Percentiles rank a stretch among this genome's conserved stretches.
These are phyloP conservation scores for Albizia julibrissin DNA, from an alignment of 306 rosid species.

Conservation along the genomic window DNA sequence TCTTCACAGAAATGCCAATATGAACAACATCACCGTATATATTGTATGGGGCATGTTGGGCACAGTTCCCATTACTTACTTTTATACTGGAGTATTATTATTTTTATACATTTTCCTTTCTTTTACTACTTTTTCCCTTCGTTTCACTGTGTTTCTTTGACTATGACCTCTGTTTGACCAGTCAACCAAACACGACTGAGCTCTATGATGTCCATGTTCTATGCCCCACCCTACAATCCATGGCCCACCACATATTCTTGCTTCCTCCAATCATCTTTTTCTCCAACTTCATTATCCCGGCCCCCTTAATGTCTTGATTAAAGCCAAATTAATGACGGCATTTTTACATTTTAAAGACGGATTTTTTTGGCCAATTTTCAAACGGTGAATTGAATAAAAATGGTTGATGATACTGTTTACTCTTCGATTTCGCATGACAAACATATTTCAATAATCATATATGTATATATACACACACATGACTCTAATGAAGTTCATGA, in stretches of 20 bases:
- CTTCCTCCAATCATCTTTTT: conserved; percentile 33
- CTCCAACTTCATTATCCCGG: conserved; percentile 16
- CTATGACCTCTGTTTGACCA: conserved; percentile 56
- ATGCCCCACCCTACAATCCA: conserved; percentile 48
- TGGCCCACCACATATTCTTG: conserved; percentile 51
- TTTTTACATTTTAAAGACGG: not conserved
- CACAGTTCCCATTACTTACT: conserved; percentile 53
- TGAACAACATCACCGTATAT: conserved; percentile 35
- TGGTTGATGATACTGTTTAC: not conserved
- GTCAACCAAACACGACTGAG: conserved; percentile 69
- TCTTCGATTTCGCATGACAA: not conserved
- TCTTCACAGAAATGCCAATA: conserved; percentile 49
- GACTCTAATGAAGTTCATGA: too few relatives aligned
- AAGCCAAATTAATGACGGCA: not conserved
- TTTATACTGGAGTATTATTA: conserved; percentile 23
- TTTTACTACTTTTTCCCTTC: not conserved
- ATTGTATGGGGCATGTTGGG: conserved; percentile 37
- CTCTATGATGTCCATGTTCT: conserved; percentile 52
- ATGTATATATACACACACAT: too few relatives aligned
- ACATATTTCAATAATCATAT: not conserved
- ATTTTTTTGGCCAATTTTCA: not conserved
- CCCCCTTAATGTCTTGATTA: not conserved
- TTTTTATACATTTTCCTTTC: not conserved
- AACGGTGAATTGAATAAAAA: not conserved
- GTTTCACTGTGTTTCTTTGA: conserved; percentile 47